These are phyloP conservation scores for Prunus campanulata DNA, from an alignment of 306 rosid species.

Conservation along the genomic window DNA sequence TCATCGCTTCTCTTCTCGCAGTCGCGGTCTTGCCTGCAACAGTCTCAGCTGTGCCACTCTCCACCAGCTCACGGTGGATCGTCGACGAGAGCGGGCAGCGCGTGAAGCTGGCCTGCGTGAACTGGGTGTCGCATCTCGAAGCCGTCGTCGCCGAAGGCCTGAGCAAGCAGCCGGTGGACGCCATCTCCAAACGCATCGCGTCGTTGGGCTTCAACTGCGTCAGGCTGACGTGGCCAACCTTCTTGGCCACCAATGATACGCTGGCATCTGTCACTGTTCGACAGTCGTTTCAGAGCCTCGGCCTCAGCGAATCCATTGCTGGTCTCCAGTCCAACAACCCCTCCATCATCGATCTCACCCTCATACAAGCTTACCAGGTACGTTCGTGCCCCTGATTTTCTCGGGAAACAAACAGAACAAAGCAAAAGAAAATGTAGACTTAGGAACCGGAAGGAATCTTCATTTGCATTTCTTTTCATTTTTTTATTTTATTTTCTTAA, in stretches of 20 bases:
- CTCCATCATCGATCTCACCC: constrained; percentile 60
- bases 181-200: constrained; percentile 41
- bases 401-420: background rate
- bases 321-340: constrained; percentile 77
- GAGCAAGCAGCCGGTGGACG: constrained; percentile 66
- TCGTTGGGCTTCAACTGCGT: constrained; percentile 90
- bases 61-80: constrained; percentile 74
- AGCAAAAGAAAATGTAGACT: background rate
- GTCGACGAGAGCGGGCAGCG: constrained; percentile 57
- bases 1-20: background rate
- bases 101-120: constrained; percentile 81
- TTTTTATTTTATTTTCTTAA: background rate
- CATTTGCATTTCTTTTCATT: background rate
- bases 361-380: constrained; percentile 74
- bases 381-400: background rate
- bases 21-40: background rate
- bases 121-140: constrained; percentile 85
- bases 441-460: background rate
- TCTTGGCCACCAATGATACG: constrained; percentile 53
- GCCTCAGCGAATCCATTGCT: constrained; percentile 42
- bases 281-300: constrained; percentile 60
- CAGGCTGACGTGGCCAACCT: constrained; percentile 84
- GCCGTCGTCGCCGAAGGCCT: constrained; percentile 80
- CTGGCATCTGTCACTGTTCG: constrained; percentile 67
- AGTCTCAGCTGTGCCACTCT: constrained; percentile 41